A percentile compares a stretch with the other conserved stretches of the same genome.
Conservation (phyloP, 441 rosid genomes). For the Dalechampia spathulata region DNA sequence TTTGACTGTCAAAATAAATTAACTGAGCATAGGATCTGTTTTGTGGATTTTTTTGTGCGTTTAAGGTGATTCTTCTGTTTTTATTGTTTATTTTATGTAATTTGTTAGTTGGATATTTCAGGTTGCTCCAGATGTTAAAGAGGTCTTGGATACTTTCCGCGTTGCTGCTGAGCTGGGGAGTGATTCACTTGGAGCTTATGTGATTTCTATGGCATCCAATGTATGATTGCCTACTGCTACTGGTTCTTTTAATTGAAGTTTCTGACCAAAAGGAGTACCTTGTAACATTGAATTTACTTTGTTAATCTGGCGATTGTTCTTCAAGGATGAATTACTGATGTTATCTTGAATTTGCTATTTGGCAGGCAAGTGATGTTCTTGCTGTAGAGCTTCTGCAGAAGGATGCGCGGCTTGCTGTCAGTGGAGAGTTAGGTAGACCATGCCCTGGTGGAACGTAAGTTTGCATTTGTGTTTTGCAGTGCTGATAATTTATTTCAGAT, state of each 20-base stretch:
- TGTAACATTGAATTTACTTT: slow-evolving; percentile 5
- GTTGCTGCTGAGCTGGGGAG: slow-evolving; percentile 96
- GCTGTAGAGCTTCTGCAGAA: slow-evolving; percentile 97
- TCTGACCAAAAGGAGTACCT: background rate
- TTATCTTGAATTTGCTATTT: slow-evolving; percentile 17
- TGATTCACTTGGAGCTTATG: slow-evolving; percentile 97
- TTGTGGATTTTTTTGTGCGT: no score
- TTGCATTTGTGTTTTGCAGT: slow-evolving; percentile 4
- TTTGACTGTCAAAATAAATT: no score
- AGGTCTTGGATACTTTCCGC: slow-evolving; percentile 78
- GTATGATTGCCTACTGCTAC: slow-evolving; percentile 34
- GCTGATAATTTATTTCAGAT: background rate
- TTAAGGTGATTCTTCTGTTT: slow-evolving; percentile 3
- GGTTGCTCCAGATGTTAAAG: slow-evolving; percentile 81
- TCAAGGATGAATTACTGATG: slow-evolving; percentile 11
- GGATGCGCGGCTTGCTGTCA: slow-evolving; percentile 85
- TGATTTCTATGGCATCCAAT: slow-evolving; percentile 96
- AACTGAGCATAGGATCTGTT: no score
- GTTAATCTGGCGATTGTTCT: slow-evolving; percentile 5
- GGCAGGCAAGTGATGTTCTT: slow-evolving; percentile 92
- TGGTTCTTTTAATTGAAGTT: background rate
- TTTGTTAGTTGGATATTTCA: slow-evolving; percentile 20
- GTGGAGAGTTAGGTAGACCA: slow-evolving; percentile 85
- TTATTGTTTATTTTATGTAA: slow-evolving; percentile 7
- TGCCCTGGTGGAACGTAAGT: slow-evolving; percentile 92